Conservation (phyloP, 805 yeast species). For the Zygoascus biomembranicola region DNA sequence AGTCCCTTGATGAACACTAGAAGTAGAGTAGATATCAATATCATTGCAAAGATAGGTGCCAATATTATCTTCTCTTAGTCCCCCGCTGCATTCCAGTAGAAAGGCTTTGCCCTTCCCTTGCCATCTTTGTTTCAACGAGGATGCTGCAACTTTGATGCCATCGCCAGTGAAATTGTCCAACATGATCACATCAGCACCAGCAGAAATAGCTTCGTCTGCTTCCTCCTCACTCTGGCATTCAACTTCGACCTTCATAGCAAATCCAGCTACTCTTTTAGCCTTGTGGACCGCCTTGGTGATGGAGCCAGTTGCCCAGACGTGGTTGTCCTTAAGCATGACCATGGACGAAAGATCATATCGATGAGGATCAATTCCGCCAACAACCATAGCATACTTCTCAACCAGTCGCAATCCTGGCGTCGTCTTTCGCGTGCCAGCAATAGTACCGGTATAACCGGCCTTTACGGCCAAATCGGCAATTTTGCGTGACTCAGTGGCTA, state of each 20-base stretch:
- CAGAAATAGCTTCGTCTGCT: constrained; percentile 85
- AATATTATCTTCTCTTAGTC: constrained; percentile 65
- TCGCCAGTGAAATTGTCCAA: constrained; percentile 76
- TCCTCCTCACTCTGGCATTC: constrained; percentile 81
- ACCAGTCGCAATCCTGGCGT: constrained; percentile 87
- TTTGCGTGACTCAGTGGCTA: constrained; percentile 65
- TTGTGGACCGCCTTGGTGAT: constrained; percentile 72
- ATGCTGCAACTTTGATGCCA: constrained; percentile 57
- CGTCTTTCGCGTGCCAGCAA: constrained; percentile 96
- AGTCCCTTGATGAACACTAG: constrained; percentile 88
- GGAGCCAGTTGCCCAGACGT: constrained; percentile 87
- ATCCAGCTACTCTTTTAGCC: constrained; percentile 80
- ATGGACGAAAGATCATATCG: constrained; percentile 84
- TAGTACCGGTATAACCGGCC: constrained; percentile 67
- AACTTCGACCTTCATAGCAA: constrained; percentile 83
- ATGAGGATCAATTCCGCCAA: constrained; percentile 92
- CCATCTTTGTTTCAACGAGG: constrained; percentile 51
- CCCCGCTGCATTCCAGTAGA: constrained; percentile 87
- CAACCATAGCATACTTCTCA: constrained; percentile 90
- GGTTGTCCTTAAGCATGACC: constrained; percentile 96
- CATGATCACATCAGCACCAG: constrained; percentile 96
- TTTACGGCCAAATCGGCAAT: constrained; percentile 55
- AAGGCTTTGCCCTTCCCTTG: constrained; percentile 34
- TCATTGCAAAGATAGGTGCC: constrained; percentile 59
- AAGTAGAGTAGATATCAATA: constrained; percentile 84